Evolutionary conservation across 1,284 basidiomycete genomes (phyloP).

Genomic region (Melampsora americana): DNA sequence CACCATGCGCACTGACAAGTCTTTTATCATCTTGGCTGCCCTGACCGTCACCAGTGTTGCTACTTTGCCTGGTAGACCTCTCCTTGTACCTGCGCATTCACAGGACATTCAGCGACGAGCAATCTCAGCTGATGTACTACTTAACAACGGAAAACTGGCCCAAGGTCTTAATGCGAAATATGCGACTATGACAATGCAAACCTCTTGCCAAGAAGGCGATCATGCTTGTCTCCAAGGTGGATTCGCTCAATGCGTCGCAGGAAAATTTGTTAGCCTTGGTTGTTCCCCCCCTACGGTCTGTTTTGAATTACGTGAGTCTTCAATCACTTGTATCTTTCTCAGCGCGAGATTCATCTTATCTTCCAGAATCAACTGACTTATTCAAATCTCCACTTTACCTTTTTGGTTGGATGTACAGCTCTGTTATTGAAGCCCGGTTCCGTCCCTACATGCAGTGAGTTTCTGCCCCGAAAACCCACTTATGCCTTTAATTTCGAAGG

Average conservation of each 20-base stretch:
- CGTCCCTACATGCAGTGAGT: constrained; percentile 27
- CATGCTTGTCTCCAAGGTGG: constrained; percentile 27
- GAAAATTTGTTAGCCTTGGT: constrained; percentile 26
- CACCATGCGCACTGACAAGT: no score
- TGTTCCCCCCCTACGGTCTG: constrained; percentile 22
- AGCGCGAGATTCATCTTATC: no score
- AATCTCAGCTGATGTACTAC: constrained; percentile 24
- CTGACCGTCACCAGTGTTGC: no score
- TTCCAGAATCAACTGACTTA: background rate
- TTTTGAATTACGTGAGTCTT: constrained; percentile 36
- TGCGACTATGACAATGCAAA: constrained; percentile 18
- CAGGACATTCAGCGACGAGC: background rate
- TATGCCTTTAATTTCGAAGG: background rate
- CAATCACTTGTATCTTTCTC: background rate
- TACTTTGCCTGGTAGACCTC: background rate
- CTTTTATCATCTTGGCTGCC: no score
- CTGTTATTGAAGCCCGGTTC: constrained; percentile 33
- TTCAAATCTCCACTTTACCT: background rate
- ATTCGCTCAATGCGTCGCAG: constrained; percentile 39
- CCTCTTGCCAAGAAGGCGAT: constrained; percentile 29
- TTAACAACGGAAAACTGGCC: no score
- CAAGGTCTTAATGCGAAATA: constrained; percentile 40
- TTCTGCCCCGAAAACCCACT: background rate
- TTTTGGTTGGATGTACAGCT: constrained; percentile 1
- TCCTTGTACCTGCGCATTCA: background rate